Conservation (phyloP, 331 rosid species). For the Prunus yedoensis region DNA sequence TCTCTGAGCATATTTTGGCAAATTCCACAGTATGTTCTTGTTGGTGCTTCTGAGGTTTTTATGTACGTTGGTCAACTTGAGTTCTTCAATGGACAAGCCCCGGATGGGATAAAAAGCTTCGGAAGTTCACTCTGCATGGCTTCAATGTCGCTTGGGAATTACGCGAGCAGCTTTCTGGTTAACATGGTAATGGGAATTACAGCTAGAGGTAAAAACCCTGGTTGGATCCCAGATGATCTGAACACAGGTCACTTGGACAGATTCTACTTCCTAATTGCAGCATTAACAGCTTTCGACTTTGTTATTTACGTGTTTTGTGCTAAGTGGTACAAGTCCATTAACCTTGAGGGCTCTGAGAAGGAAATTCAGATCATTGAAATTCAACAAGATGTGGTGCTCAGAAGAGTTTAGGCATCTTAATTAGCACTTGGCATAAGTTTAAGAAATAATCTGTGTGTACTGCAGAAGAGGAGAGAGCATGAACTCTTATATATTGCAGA, state of each 20-base stretch:
- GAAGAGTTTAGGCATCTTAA: conserved; percentile 22
- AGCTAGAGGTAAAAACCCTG: conserved; percentile 39
- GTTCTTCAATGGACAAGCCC: conserved; percentile 79
- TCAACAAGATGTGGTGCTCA: conserved; percentile 18
- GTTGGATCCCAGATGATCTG: conserved; percentile 74
- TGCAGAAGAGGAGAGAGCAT: not conserved
- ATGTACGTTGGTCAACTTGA: conserved; percentile 91
- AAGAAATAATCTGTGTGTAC: not conserved
- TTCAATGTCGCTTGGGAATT: conserved; percentile 88
- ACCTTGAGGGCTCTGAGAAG: conserved; percentile 17
- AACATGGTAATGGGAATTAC: conserved; percentile 57
- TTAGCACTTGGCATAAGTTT: too few species aligned
- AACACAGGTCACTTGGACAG: conserved; percentile 74
- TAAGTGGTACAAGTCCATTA: conserved; percentile 58
- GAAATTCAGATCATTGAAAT: conserved; percentile 16
- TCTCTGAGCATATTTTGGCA: conserved; percentile 71
- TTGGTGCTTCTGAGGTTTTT: conserved; percentile 84
- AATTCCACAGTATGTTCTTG: conserved; percentile 70
- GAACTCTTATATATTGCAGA: not conserved
- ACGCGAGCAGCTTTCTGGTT: conserved; percentile 68
- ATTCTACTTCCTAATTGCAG: conserved; percentile 72
- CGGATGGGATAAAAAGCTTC: conserved; percentile 77
- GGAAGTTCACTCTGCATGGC: conserved; percentile 96
- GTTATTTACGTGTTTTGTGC: conserved; percentile 61
- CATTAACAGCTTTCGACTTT: conserved; percentile 57